Conservation (phyloP, 1,284 basidiomycete genomes). For the Cutaneotrichosporon mucoides region DNA sequence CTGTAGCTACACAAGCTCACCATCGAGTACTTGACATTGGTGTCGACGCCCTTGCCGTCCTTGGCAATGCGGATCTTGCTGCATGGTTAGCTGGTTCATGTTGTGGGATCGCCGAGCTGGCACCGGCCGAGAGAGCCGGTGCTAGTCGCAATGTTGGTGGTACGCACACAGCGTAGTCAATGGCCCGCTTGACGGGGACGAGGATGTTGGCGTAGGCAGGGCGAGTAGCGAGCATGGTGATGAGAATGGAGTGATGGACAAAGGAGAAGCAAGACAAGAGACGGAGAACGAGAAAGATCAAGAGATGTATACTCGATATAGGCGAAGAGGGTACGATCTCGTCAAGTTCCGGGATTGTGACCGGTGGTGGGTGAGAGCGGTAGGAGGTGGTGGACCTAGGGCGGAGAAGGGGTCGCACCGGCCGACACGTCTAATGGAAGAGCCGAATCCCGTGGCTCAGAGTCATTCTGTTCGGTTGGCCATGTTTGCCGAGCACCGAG, state of each 20-base stretch:
- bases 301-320: conserved; percentile 2
- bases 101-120: neutral
- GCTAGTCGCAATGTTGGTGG: neutral
- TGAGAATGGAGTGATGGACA: neutral
- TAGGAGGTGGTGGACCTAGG: neutral
- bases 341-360: neutral
- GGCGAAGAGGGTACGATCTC: neutral
- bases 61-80: conserved; percentile 94
- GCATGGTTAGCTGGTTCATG: conserved; percentile 33
- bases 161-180: conserved; percentile 46
- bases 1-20: conserved; percentile 52
- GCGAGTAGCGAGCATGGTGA: conserved; percentile 67
- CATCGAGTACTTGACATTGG: conserved; percentile 96
- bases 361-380: neutral
- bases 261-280: conserved; percentile 1
- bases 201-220: conserved; percentile 75
- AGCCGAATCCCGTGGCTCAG: neutral
- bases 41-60: conserved; percentile 86
- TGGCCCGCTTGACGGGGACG: conserved; percentile 82
- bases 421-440: neutral
- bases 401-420: neutral
- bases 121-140: neutral
- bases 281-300: neutral
- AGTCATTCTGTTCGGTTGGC: neutral
- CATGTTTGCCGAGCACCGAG: neutral